A percentile compares a stretch with the other conserved stretches of the same genome.
Conservation (phyloP, 2,329 filamentous ascomycete species). For the Fusarium multiceps region DNA sequence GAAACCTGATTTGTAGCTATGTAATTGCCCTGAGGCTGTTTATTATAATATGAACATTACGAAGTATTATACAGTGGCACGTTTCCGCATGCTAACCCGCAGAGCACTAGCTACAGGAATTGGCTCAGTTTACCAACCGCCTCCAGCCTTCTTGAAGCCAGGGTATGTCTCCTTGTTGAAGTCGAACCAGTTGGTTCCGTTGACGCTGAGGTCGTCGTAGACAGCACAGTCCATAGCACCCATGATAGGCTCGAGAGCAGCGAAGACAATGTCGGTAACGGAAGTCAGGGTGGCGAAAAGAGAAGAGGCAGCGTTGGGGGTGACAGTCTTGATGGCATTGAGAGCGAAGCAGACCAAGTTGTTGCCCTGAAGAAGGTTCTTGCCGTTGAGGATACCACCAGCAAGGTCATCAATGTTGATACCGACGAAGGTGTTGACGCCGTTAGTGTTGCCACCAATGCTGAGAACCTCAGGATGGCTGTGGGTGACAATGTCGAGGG, state of each 20-base stretch:
- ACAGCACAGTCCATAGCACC: conserved; percentile 29
- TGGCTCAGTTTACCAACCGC: conserved; percentile 21
- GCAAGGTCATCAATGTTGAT: conserved; percentile 57
- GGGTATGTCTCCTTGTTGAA: conserved; percentile 36
- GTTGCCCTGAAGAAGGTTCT: conserved; percentile 58
- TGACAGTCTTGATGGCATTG: conserved; percentile 53
- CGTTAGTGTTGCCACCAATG: conserved; percentile 65
- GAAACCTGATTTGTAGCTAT: too few species aligned
- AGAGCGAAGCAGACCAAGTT: conserved; percentile 57
- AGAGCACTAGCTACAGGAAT: background rate
- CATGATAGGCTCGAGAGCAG: conserved; percentile 37
- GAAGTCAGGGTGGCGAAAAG: conserved; percentile 49
- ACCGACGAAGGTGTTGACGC: conserved; percentile 62
- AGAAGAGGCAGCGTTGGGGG: conserved; percentile 56
- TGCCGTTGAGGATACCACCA: conserved; percentile 57
- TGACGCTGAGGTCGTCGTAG: conserved; percentile 34
- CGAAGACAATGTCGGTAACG: conserved; percentile 31
- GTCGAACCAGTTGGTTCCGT: conserved; percentile 37
- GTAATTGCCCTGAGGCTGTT: background rate
- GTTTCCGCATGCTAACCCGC: background rate
- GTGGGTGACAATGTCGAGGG: conserved; percentile 53
- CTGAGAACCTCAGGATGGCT: conserved; percentile 56
- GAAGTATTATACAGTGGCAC: conserved; percentile 7
- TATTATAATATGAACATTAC: background rate
- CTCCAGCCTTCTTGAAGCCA: conserved; percentile 40